These are phyloP conservation scores for Colletotrichum agaves DNA, from an alignment of 2,329 filamentous ascomycete genomes.

Conservation along the genomic window DNA sequence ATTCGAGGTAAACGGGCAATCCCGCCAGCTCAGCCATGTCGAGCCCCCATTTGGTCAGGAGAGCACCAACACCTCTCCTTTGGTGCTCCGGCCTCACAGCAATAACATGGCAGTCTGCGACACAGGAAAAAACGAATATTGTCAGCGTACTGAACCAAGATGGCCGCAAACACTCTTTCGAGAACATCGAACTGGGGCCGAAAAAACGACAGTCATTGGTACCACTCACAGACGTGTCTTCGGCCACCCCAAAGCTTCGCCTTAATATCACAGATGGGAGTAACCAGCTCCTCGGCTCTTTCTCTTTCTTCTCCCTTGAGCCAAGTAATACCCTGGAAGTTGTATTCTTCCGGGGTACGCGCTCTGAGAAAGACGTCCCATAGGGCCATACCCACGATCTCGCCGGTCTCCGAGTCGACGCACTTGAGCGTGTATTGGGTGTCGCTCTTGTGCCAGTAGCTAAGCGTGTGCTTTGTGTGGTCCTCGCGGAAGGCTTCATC, in stretches of 20 bases:
- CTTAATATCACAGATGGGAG: constrained; percentile 53
- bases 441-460: constrained; percentile 51
- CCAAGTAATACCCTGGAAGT: constrained; percentile 57
- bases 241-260: constrained; percentile 53
- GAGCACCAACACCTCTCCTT: constrained; percentile 53
- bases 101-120: constrained; percentile 53
- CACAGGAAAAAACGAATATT: constrained; percentile 15
- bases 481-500: constrained; percentile 53
- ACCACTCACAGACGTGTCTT: constrained; percentile 53
- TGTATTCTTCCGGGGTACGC: constrained; percentile 53
- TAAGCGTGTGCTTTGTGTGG: constrained; percentile 54
- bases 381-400: constrained; percentile 59
- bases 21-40: constrained; percentile 48
- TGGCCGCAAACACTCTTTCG: constrained; percentile 4
- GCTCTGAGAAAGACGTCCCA: constrained; percentile 54
- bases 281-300: constrained; percentile 55
- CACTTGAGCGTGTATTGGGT: constrained; percentile 60
- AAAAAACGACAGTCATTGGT: constrained; percentile 1
- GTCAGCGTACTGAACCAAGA: constrained; percentile 21
- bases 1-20: constrained; percentile 59
- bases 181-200: neutral
- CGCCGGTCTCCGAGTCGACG: constrained; percentile 54
- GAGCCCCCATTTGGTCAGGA: constrained; percentile 53
- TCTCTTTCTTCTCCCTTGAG: constrained; percentile 55
- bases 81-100: constrained; percentile 57